Percentiles rank a stretch among this genome's conserved stretches.
These are phyloP conservation scores for Colletotrichum salicis DNA, from an alignment of 2,329 filamentous ascomycete genomes.

Conservation along the genomic window DNA sequence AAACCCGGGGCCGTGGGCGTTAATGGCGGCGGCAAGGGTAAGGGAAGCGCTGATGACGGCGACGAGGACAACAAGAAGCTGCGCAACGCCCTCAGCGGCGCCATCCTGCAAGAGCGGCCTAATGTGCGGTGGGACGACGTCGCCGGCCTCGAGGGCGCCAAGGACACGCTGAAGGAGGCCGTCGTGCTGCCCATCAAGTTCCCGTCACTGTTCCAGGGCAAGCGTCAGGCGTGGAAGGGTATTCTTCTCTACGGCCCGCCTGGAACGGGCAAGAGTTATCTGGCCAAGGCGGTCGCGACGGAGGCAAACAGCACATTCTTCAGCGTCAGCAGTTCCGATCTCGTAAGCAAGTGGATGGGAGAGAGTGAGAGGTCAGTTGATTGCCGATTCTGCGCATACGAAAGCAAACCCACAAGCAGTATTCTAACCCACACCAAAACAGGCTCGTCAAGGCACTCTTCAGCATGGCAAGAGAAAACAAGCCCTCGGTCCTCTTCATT, in stretches of 20 bases:
- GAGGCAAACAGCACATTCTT: conserved; percentile 99
- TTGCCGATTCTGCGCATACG: too few species aligned
- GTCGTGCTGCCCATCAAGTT: conserved; percentile 99
- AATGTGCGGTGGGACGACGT: conserved; percentile 99
- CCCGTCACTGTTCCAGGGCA: conserved; percentile 93
- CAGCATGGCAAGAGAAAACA: conserved; percentile 97
- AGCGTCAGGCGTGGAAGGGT: conserved; percentile 97
- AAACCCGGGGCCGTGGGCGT: conserved; percentile 74
- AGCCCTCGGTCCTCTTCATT: conserved; percentile 98
- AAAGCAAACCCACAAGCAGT: not conserved
- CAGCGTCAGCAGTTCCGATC: conserved; percentile 94
- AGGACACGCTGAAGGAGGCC: conserved; percentile 97
- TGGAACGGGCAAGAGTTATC: conserved; percentile 96
- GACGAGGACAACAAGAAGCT: conserved; percentile 97
- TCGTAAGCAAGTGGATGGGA: conserved; percentile 99
- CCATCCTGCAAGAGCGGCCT: conserved; percentile 93
- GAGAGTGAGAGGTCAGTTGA: conserved; percentile 87
- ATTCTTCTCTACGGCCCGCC: conserved; percentile 96
- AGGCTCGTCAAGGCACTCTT: conserved; percentile 97
- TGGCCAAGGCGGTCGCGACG: conserved; percentile 96
- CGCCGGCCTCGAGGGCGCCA: conserved; percentile 90
- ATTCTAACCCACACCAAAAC: conserved; percentile 13
- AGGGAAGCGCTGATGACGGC: conserved; percentile 71
- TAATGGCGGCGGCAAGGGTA: conserved; percentile 69
- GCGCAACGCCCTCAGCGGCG: conserved; percentile 87